Base-by-base conservation (phyloP, 192 early-diverging fungal species). In the Chytriomyces confervae region DNA sequence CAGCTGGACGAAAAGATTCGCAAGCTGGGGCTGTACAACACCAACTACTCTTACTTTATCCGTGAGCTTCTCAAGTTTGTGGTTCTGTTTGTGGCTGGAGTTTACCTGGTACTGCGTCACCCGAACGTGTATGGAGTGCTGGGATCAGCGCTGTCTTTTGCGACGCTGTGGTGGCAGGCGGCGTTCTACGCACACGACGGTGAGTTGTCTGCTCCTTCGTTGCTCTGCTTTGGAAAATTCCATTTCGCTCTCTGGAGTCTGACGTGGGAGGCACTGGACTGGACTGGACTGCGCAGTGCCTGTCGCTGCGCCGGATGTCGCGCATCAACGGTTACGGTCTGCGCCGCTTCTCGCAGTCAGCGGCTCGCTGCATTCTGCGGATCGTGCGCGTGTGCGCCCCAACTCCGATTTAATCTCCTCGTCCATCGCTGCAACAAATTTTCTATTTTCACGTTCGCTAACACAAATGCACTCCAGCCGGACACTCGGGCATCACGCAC, bases 131-230 rank as follows among this genome's bases (percentile, higher is more conserved):
- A 82, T 23, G 66, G 75, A n/a, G 82, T 80, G 45, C 50, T 79
- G 24, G 68, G 67, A 69, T 70, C 70, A 50, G 79, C 82, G 8
- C 20, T 81, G 29, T 50, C 61, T 50, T 65, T 36, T 49, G 69
- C 70, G 18, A 89, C 89, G 7, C 90, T 8, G 60, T 93, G 36
- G 89, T 81, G 50, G 86, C 97, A 98, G 86, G 78, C 95, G 49
- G 92, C 95, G 20, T 97, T 98, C 80, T 88, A 92, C 57, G 97
- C 94, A 5, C 97, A 98, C 80, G 97, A 98, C 80, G 90, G 78
- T 80, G 43, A 10, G 66, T 24, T 53, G 27, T 46, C 62, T 23
- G 11, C 43, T 11, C 45, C 9, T 7, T 23, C 67, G 29, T 45
- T 69, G 7, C 20, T 18, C 7, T 69, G 63, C 63, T 13, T 65